These are phyloP conservation scores for Trichoderma aggressivum DNA, from an alignment of 2,329 filamentous ascomycete species.

Conservation along the genomic window DNA sequence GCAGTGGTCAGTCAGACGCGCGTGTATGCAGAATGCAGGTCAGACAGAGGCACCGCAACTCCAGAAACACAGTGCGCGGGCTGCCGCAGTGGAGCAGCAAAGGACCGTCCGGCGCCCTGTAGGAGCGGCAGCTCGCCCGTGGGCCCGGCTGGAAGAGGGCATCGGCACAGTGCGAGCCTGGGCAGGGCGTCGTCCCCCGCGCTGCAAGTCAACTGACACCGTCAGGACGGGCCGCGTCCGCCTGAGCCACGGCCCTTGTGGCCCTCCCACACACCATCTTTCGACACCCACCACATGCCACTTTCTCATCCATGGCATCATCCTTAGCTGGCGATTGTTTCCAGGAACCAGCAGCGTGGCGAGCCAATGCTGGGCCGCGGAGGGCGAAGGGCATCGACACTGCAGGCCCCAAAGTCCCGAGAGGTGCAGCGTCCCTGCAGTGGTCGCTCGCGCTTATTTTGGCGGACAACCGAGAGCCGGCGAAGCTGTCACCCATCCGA, in stretches of 20 bases:
- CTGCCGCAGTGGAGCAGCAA: background rate
- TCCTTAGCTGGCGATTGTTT: background rate
- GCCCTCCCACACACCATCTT: background rate
- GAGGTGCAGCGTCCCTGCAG: conserved; percentile 20
- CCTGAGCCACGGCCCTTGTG: conserved; percentile 2
- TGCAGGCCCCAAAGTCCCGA: background rate
- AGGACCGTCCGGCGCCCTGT: background rate
- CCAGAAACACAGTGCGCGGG: conserved; percentile 4
- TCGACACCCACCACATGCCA: background rate
- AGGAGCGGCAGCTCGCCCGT: background rate
- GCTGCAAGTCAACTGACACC: conserved; percentile 15
- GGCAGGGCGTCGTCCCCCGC: no score
- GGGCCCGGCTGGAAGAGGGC: conserved; percentile 2
- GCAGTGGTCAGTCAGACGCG: conserved; percentile 19
- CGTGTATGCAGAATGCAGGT: conserved; percentile 22
- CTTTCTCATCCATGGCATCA: background rate
- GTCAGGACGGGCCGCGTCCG: background rate
- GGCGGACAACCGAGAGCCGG: background rate
- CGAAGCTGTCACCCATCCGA: background rate
- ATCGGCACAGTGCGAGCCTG: conserved; percentile 1
- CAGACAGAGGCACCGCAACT: background rate
- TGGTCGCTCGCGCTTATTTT: conserved; percentile 13
- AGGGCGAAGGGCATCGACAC: background rate
- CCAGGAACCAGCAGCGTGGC: background rate
- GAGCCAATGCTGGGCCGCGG: conserved; percentile 11